Evolutionary conservation across 805 yeast genomes (phyloP).

Genomic region (Cyberlindnera galapagoensis): DNA sequence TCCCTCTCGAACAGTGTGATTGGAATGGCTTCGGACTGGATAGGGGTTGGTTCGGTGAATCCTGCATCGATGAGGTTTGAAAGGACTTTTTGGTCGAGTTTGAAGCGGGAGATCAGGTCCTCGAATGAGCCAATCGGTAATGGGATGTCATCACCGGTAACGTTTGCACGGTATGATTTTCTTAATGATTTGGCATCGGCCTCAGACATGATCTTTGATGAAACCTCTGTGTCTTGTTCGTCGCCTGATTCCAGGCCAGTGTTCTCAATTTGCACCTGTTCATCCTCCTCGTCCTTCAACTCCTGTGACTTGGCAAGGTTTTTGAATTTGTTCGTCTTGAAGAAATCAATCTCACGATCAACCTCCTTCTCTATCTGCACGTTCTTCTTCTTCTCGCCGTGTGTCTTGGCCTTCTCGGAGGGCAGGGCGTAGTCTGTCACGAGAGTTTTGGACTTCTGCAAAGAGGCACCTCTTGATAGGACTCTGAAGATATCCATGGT

Average conservation of each 20-base stretch:
- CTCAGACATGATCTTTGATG: conserved; percentile 40
- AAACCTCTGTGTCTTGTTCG: conserved; percentile 14
- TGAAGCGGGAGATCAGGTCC: conserved; percentile 66
- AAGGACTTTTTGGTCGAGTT: conserved; percentile 48
- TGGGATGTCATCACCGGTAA: conserved; percentile 83
- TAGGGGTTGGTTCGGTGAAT: conserved; percentile 84
- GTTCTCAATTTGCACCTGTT: conserved; percentile 21
- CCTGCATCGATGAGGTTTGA: conserved; percentile 61
- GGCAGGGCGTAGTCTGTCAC: conserved; percentile 25
- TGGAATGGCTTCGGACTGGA: conserved; percentile 89
- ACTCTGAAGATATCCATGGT: conserved; percentile 85
- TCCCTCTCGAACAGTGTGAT: conserved; percentile 63
- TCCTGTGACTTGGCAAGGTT: conserved; percentile 22
- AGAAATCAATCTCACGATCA: conserved; percentile 77
- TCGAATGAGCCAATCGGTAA: conserved; percentile 85
- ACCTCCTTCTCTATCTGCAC: conserved; percentile 42
- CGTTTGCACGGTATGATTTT: conserved; percentile 55
- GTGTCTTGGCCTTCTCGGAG: conserved; percentile 22
- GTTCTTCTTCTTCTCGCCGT: conserved; percentile 27
- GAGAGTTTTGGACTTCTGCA: conserved; percentile 44
- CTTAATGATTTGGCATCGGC: conserved; percentile 61
- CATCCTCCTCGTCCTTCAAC: conserved; percentile 19
- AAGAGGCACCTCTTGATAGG: conserved; percentile 76
- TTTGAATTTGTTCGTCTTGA: conserved; percentile 45
- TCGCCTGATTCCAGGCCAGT: conserved; percentile 26